A percentile compares a stretch with the other conserved stretches of the same genome.
Evolutionary conservation across 2,329 filamentous ascomycete species (phyloP).

Genomic region (Penicillium sp.): DNA sequence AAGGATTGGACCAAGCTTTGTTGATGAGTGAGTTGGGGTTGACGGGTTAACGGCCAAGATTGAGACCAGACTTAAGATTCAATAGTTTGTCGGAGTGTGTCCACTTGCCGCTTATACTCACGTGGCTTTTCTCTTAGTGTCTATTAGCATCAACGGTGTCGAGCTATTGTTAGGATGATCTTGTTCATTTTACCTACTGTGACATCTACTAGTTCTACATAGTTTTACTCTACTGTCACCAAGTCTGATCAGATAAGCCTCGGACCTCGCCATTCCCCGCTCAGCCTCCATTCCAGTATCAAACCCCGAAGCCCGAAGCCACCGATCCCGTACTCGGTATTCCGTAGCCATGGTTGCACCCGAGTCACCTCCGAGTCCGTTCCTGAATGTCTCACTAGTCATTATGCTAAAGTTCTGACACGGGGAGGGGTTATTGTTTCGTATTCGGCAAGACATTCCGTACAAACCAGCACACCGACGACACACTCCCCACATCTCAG

Average conservation of each 20-base stretch:
- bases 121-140: too few species aligned
- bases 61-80: too few species aligned
- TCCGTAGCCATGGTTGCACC: not conserved
- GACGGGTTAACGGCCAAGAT: too few species aligned
- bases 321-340: too few species aligned
- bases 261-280: not conserved
- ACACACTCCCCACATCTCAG: not conserved
- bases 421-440: not conserved
- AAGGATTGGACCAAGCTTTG: too few species aligned
- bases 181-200: not conserved
- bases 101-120: too few species aligned
- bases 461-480: conserved; percentile 3
- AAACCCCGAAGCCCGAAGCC: not conserved
- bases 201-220: not conserved
- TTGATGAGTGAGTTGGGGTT: too few species aligned
- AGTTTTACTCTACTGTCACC: too few species aligned
- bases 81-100: too few species aligned
- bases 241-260: too few species aligned
- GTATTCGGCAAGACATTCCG: conserved; percentile 8
- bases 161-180: too few species aligned
- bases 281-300: not conserved
- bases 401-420: not conserved
- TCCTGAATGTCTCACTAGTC: not conserved
- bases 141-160: too few species aligned
- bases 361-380: not conserved